phyloP scores from a whole-genome alignment of 495 filamentous ascomycete genomes.

The Extremus antarcticus region DNA sequence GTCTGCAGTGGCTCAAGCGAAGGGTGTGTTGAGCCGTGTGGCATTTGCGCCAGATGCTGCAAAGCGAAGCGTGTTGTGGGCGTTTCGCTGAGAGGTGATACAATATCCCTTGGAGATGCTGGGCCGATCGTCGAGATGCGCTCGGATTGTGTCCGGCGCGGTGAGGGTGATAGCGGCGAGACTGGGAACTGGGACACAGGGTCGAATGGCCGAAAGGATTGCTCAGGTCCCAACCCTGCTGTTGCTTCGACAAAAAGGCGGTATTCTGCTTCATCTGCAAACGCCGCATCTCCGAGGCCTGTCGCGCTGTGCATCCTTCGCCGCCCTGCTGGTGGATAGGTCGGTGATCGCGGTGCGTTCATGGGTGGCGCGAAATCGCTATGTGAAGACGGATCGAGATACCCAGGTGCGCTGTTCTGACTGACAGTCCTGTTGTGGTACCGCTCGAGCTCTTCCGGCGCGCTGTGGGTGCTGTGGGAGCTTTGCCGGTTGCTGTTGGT shows the following conservation, averaged over 20 bases:
- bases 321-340: constrained; percentile 12
- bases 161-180: not conserved
- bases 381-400: not conserved
- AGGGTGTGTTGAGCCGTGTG: not conserved
- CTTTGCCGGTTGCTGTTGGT: not conserved
- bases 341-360: constrained; percentile 7
- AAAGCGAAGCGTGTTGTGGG: constrained; percentile 3
- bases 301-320: constrained; percentile 7
- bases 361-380: not conserved
- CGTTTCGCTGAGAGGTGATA: constrained; percentile 5
- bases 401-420: constrained; percentile 7
- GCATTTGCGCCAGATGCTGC: constrained; percentile 12
- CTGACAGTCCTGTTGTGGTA: constrained; percentile 8
- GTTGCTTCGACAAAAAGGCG: constrained; percentile 30
- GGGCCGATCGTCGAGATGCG: not conserved
- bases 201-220: not conserved
- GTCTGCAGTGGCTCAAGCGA: not conserved
- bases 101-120: not conserved
- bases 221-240: constrained; percentile 17
- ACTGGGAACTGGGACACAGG: not conserved
- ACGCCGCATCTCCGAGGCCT: constrained; percentile 7
- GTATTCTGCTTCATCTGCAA: constrained; percentile 24
- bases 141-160: not conserved
- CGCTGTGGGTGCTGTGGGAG: not conserved
- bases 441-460: not conserved